Percentiles rank a stretch among this genome's conserved stretches.
Evolutionary conservation across 2,329 filamentous ascomycete genomes (phyloP).

Genomic region (Venturia asperata): DNA sequence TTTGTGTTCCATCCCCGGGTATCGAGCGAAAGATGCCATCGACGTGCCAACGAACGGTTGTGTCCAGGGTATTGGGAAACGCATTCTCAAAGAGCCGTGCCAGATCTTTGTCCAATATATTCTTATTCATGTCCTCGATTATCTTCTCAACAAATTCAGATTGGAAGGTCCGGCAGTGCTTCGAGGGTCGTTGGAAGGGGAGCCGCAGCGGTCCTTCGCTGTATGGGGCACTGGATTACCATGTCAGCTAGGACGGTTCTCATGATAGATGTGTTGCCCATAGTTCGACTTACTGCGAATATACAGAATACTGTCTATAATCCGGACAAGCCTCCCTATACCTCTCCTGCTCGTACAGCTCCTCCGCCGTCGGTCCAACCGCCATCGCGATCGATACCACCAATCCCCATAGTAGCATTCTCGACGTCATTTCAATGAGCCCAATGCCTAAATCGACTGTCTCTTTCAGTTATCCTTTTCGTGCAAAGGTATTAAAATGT

Average conservation of each 20-base stretch:
- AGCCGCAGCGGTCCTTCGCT: conserved; percentile 72
- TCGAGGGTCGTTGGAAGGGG: conserved; percentile 77
- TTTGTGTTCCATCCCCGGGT: conserved; percentile 27
- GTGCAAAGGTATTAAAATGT: neutral
- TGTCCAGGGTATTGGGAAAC: conserved; percentile 86
- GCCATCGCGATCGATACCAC: neutral
- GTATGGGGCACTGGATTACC: conserved; percentile 56
- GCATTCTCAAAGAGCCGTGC: conserved; percentile 92
- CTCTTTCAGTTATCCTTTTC: neutral
- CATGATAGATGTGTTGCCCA: neutral
- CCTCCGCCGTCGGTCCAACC: neutral
- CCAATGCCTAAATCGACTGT: neutral
- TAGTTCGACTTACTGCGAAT: conserved; percentile 54
- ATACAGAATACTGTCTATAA: conserved; percentile 54
- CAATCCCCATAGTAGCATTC: neutral
- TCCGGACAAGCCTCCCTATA: conserved; percentile 50
- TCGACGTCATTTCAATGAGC: neutral
- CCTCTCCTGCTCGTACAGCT: conserved; percentile 13
- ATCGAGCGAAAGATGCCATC: conserved; percentile 46
- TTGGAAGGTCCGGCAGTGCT: conserved; percentile 79
- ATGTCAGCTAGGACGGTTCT: conserved; percentile 23
- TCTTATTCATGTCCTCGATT: conserved; percentile 71
- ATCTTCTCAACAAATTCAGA: conserved; percentile 82
- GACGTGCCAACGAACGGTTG: conserved; percentile 81
- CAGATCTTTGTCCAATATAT: conserved; percentile 77